A percentile compares a stretch with the other conserved stretches of the same genome.
Evolutionary conservation across 169 alveolate species (phyloP).

Genomic region (Cryptosporidium ubiquitum): DNA sequence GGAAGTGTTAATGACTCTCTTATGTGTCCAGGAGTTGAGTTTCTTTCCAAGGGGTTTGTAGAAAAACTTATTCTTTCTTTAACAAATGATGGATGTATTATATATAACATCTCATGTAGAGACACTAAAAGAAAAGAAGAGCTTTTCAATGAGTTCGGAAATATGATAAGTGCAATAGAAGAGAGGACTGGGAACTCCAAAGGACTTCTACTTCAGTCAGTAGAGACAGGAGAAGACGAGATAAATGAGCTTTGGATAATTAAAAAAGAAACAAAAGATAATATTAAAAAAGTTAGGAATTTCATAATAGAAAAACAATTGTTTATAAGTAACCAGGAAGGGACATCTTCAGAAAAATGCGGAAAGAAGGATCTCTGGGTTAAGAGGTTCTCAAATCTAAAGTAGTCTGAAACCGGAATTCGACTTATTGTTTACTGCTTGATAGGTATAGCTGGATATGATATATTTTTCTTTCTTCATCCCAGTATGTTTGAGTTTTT

Average conservation of each 20-base stretch:
- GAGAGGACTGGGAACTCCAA: neutral
- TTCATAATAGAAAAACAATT: conserved; percentile 23
- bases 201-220: neutral
- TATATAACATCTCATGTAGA: conserved; percentile 62
- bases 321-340: neutral
- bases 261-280: conserved; percentile 21
- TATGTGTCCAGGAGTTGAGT: conserved; percentile 67
- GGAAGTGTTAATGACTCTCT: conserved; percentile 43
- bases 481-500: conserved; percentile 92
- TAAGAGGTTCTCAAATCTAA: conserved; percentile 30
- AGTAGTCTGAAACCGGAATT: neutral
- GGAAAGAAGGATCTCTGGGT: conserved; percentile 18
- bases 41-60: conserved; percentile 12
- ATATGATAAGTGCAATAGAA: neutral
- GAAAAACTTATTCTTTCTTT: neutral
- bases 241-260: conserved; percentile 67
- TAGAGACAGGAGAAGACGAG: conserved; percentile 59
- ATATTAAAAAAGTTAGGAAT: neutral
- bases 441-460: conserved; percentile 85
- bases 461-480: conserved; percentile 90
- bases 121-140: conserved; percentile 16
- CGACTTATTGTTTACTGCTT: neutral
- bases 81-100: conserved; percentile 25
- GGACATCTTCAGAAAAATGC: neutral
- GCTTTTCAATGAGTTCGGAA: conserved; percentile 9